phyloP scores from a whole-genome alignment of 2,329 filamentous ascomycete genomes.

The Cordyceps javanica region DNA sequence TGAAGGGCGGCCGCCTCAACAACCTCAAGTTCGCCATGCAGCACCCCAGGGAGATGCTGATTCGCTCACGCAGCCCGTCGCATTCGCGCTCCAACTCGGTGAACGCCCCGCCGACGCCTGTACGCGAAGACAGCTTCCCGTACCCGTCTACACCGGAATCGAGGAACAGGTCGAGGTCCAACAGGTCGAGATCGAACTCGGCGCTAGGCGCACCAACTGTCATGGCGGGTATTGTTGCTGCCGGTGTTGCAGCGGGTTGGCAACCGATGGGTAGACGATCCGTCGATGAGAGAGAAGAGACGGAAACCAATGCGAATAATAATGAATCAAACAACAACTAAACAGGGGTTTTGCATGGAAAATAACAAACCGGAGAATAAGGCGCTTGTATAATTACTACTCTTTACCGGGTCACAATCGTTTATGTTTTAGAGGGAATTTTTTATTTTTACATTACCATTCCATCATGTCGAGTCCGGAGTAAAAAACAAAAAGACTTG shows the following conservation, averaged over 20 bases:
- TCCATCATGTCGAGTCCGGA: neutral
- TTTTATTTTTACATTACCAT: conserved; percentile 6
- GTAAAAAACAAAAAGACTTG: neutral
- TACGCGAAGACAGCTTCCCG: conserved; percentile 47
- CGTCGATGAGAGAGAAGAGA: conserved; percentile 20
- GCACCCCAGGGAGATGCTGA: conserved; percentile 66
- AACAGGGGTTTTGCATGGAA: neutral
- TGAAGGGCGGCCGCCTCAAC: conserved; percentile 78
- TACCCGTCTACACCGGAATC: conserved; percentile 52
- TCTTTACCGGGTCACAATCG: neutral
- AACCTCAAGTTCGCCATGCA: conserved; percentile 72
- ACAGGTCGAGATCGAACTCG: conserved; percentile 60
- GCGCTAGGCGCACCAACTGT: conserved; percentile 69
- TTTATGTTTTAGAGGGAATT: neutral
- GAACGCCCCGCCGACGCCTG: conserved; percentile 56
- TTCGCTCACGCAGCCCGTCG: conserved; percentile 58
- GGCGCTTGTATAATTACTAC: conserved; percentile 1
- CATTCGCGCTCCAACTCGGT: conserved; percentile 60
- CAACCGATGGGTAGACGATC: conserved; percentile 56
- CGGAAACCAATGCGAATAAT: conserved; percentile 2
- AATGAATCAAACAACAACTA: neutral
- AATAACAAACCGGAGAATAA: neutral
- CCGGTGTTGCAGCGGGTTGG: conserved; percentile 70
- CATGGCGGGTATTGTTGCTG: conserved; percentile 78
- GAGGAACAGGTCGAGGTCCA: conserved; percentile 61